phyloP scores from a whole-genome alignment of 768 basidiomycete genomes.

The Xerocomellus chrysenteron region DNA sequence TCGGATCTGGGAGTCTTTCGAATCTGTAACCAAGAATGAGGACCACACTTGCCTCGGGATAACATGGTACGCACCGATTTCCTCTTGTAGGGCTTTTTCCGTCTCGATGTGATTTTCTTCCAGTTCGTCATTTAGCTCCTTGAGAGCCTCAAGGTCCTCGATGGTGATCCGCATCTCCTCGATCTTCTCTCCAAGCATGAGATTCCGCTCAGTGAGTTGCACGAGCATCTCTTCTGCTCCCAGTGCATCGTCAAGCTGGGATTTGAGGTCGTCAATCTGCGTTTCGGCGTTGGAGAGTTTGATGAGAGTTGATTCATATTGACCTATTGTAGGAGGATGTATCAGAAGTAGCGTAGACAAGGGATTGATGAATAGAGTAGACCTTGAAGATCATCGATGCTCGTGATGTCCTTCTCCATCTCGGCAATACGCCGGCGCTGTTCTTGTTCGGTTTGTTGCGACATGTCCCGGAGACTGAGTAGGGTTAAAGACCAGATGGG shows the following conservation, averaged over 20 bases:
- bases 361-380: conserved; percentile 1
- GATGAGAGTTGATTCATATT: conserved; percentile 76
- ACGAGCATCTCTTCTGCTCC: conserved; percentile 97
- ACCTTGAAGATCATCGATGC: conserved; percentile 82
- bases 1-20: conserved; percentile 67
- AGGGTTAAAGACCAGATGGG: background rate
- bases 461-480: conserved; percentile 78
- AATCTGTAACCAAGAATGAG: conserved; percentile 43
- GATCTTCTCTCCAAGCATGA: conserved; percentile 94
- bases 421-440: conserved; percentile 77
- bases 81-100: conserved; percentile 86
- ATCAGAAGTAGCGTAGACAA: conserved; percentile 1
- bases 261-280: conserved; percentile 91
- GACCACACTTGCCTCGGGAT: background rate
- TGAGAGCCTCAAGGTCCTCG: conserved; percentile 93
- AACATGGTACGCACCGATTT: conserved; percentile 62
- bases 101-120: conserved; percentile 96
- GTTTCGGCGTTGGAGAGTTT: conserved; percentile 86
- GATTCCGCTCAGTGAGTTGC: conserved; percentile 90
- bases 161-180: conserved; percentile 97
- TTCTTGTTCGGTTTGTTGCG: conserved; percentile 84
- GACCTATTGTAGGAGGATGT: conserved; percentile 42
- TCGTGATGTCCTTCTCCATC: conserved; percentile 84
- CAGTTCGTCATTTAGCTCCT: conserved; percentile 95
- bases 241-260: conserved; percentile 91